Evolutionary conservation across 2,329 filamentous ascomycete genomes (phyloP), one percentile per base, ranked within the genome.

Genomic region (Fusarium oxysporum): DNA sequence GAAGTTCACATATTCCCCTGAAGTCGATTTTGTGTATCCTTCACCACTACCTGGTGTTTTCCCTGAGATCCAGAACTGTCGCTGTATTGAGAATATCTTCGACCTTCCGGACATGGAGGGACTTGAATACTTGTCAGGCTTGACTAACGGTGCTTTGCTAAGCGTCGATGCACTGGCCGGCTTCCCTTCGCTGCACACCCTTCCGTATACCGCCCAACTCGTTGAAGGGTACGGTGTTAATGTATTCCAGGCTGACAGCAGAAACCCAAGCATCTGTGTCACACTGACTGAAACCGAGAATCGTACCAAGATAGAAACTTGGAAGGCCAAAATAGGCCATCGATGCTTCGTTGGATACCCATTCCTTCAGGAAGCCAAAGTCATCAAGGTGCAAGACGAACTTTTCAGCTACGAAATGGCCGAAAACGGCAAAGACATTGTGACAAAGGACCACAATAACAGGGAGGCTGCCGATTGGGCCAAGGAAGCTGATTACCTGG

Each of bases 191-290:
- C 83, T 99, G 77, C 93, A 95, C 73, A 96, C 93, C 4, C 84
- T 99, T 44, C 93, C 94, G 1, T 95, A 96, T 81, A 91, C 91
- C 68, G 96, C 94, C 5, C 88, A 90, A 63, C 86, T 98, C 25
- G 78, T 85, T 13, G 81, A 83, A 53, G 93, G 92, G 13, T 97
- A 97, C 74, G 95, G 95, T 5, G 93, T 99, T 69, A 96, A 92
- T 71, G 94, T 99, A 38, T 99, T 99, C 85, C 95, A 97, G 80
- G 91, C 96, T 76, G 96, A 98, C 76, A 98, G 95, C 80, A 92
- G 94, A 55, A 98, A 98, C 79, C 95, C 98, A 82, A 99, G 96
- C 82, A 95, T 98, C 91, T 90, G 98, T 30, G 89, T 98, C 63
- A 97, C 94, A 4, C 86, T 99, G 55, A 87, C 91, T 37, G 92